Conservation (phyloP, 2,329 filamentous ascomycete species). For the Clonostachys byssicola region DNA sequence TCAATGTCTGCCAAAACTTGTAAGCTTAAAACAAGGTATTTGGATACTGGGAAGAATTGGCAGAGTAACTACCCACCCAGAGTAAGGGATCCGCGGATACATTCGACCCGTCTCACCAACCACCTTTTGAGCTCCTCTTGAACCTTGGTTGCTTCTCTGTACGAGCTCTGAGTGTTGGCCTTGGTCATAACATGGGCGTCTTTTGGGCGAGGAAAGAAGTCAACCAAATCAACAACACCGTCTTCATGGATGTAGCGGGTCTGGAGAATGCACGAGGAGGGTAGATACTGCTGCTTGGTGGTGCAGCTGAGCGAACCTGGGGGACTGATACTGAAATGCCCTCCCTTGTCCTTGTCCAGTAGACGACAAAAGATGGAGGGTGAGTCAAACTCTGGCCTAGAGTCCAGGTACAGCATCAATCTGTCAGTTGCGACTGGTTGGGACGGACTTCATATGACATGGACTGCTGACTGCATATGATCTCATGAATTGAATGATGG, state of each 20-base stretch:
- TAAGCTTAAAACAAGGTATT: not conserved
- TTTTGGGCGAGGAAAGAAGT: conserved; percentile 72
- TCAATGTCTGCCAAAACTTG: conserved; percentile 48
- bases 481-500: not conserved
- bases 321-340: conserved; percentile 66
- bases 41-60: not conserved
- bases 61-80: conserved; percentile 37
- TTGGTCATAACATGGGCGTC: conserved; percentile 47
- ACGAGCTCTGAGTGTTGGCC: conserved; percentile 41
- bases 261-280: conserved; percentile 70
- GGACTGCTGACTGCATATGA: not conserved
- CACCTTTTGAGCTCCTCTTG: conserved; percentile 64
- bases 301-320: conserved; percentile 48
- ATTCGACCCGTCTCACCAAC: conserved; percentile 69
- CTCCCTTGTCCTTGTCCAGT: conserved; percentile 70
- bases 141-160: conserved; percentile 46
- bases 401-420: not conserved
- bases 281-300: conserved; percentile 75
- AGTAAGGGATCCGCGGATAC: conserved; percentile 62
- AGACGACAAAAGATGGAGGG: conserved; percentile 72
- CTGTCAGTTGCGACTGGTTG: too few relatives aligned
- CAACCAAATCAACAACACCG: conserved; percentile 68
- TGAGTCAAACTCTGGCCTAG: conserved; percentile 73
- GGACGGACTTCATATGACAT: too few relatives aligned
- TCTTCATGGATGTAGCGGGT: conserved; percentile 75